These are phyloP conservation scores for Anastatica hierochuntica DNA, from an alignment of 345 rosid species.

Conservation along the genomic window DNA sequence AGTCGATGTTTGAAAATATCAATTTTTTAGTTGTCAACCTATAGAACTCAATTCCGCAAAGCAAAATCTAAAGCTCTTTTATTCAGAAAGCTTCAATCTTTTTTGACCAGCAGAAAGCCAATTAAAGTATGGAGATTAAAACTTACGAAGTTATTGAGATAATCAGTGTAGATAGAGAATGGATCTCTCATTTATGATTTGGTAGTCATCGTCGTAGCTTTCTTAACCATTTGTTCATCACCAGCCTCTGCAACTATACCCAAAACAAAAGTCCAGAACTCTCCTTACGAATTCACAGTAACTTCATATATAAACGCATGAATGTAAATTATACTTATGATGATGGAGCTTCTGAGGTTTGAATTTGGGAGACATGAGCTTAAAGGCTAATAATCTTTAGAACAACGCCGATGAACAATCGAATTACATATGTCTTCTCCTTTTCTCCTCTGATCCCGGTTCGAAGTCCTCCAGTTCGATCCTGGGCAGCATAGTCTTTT, in stretches of 20 bases:
- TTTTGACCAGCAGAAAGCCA: no score
- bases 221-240: slow-evolving; percentile 31
- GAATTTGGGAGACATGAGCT: slow-evolving; percentile 39
- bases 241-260: slow-evolving; percentile 32
- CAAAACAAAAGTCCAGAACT: background rate
- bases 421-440: slow-evolving; percentile 24
- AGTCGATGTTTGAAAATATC: background rate
- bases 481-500: slow-evolving; percentile 32
- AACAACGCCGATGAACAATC: slow-evolving; percentile 19
- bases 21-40: background rate
- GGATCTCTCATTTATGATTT: slow-evolving; percentile 45
- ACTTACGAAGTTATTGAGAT: slow-evolving; percentile 56
- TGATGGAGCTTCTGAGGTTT: slow-evolving; percentile 41
- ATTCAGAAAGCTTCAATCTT: background rate
- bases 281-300: background rate
- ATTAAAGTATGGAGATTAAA: background rate
- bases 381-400: slow-evolving; percentile 19
- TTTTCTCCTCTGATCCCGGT: slow-evolving; percentile 4
- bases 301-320: no score
- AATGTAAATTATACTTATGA: slow-evolving; percentile 14
- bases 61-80: no score
- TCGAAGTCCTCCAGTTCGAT: slow-evolving; percentile 24
- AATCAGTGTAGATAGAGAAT: slow-evolving; percentile 45
- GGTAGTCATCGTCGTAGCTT: slow-evolving; percentile 37
- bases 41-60: background rate